Percentiles rank a stretch among this genome's conserved stretches.
phyloP scores from a whole-genome alignment of 2,329 filamentous ascomycete species.

The Apiospora sp. region DNA sequence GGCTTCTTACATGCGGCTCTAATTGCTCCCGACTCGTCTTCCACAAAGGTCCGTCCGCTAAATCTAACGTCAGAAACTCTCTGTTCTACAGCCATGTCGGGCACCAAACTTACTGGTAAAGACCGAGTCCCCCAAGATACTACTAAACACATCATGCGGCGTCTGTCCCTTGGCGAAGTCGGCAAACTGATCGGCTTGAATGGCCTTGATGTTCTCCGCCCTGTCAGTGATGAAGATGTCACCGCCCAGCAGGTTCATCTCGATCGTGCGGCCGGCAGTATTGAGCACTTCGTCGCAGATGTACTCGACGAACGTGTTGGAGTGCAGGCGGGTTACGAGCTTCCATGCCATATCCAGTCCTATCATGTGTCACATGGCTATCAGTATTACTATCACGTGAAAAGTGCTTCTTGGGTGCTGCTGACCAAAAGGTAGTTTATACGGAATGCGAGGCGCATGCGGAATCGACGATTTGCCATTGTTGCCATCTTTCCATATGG shows the following conservation, averaged over 20 bases:
- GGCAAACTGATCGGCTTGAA: constrained; percentile 19
- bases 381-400: background rate
- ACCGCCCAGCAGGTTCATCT: constrained; percentile 23
- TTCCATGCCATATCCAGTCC: constrained; percentile 21
- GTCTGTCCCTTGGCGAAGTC: constrained; percentile 23
- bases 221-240: constrained; percentile 22
- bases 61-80: background rate
- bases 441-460: constrained; percentile 22
- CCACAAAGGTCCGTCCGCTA: constrained; percentile 22
- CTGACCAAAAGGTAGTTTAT: constrained; percentile 9
- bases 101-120: constrained; percentile 19
- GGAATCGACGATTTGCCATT: background rate
- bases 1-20: constrained; percentile 22
- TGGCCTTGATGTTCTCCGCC: constrained; percentile 23
- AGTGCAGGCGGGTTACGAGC: constrained; percentile 6
- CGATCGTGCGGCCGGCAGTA: constrained; percentile 18
- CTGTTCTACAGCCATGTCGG: background rate
- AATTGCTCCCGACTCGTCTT: constrained; percentile 17
- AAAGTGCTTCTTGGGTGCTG: background rate
- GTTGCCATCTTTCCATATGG: background rate
- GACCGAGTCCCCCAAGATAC: constrained; percentile 22
- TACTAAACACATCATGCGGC: constrained; percentile 21
- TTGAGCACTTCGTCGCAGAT: constrained; percentile 5
- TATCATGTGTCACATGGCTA: background rate
- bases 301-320: constrained; percentile 22